Base-by-base conservation (phyloP, 1,139 yeast genomes). In the Hemisphaericaspora xylanilytica region DNA sequence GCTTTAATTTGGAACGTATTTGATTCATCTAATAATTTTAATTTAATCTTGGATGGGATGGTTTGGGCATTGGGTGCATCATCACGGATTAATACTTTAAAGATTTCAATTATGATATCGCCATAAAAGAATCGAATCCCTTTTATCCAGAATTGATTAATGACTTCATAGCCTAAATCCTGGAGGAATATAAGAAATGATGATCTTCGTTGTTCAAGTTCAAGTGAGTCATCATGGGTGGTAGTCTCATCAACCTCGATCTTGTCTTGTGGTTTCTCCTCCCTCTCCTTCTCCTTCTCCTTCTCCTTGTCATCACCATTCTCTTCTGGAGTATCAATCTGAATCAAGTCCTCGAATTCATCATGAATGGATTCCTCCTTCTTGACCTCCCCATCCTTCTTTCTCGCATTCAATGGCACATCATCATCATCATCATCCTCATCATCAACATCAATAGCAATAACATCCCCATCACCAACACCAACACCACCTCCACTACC, bases 91-190 rank as follows among this genome's bases (percentile, higher is more conserved):
- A 65, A 74, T 21, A 78, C 59, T 58, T 78, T 78, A 51, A 67
- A 81, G 33, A 78, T 65, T 49, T 78, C 88, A 46, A 84, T 77
- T 36, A 76, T 78, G 2, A 81, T 65, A 47, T 80, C 81, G 10
- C 83, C 81, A 56, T 80, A 73, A 55, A 81, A 78, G 56, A 83
- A 80, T 37, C 85, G 65, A 16, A 73, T 63, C 1, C 95, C 95
- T 40, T 70, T 68, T n/a, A 70, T 58, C 80, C 86, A 78, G 59
- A 72, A 86, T 53, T 81, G 86, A 42, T 74, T 76, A 33, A 80
- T 78, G 26, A 75, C 74, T 40, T 71, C 75, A 62, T 87, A 89
- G 1, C 96, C 96, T 37, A 89, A 62, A 41, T 80, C 85, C 33
- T 70, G 75, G 44, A 89, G 56, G 42, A 81, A 78, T 36, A 59